A percentile compares a stretch with the other conserved stretches of the same genome.
Evolutionary conservation across 176 grass and related monocot species (phyloP).

Genomic region (Oryza meyeriana): DNA sequence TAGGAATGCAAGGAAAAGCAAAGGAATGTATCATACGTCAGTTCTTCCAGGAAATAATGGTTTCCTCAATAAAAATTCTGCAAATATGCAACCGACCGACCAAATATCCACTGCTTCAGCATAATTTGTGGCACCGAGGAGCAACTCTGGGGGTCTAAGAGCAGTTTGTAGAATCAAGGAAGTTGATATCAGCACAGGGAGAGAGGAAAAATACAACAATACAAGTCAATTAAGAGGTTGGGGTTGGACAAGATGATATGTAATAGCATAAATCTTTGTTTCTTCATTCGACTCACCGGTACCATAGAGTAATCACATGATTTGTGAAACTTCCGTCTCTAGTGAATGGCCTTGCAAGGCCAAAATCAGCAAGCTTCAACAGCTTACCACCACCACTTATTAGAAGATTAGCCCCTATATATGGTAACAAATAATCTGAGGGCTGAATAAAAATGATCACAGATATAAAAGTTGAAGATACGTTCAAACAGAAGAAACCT

Average conservation of each 20-base stretch:
- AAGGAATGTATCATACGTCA: slow-evolving; percentile 39
- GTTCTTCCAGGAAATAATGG: slow-evolving; percentile 75
- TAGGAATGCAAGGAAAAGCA: neutral
- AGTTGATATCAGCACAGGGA: slow-evolving; percentile 13
- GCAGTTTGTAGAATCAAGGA: slow-evolving; percentile 4
- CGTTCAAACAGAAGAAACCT: slow-evolving; percentile 46
- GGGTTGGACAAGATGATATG: neutral
- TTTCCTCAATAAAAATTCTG: slow-evolving; percentile 67
- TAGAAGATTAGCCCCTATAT: slow-evolving; percentile 70
- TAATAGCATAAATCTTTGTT: neutral
- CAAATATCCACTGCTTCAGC: slow-evolving; percentile 84
- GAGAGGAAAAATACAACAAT: slow-evolving; percentile 14
- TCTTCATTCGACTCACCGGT: slow-evolving; percentile 46
- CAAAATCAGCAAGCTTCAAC: slow-evolving; percentile 78
- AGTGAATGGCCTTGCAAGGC: slow-evolving; percentile 77
- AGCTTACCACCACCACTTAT: slow-evolving; percentile 66
- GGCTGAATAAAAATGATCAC: neutral
- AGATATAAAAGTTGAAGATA: slow-evolving; percentile 17
- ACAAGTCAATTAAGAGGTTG: neutral
- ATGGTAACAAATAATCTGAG: slow-evolving; percentile 15
- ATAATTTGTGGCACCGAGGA: slow-evolving; percentile 73
- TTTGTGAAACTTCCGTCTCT: slow-evolving; percentile 77
- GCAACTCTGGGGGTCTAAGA: slow-evolving; percentile 68
- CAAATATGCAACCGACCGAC: slow-evolving; percentile 88
- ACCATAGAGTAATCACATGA: slow-evolving; percentile 85